These are phyloP conservation scores for Colletotrichum sp. DNA, from an alignment of 2,329 filamentous ascomycete species.

Conservation along the genomic window DNA sequence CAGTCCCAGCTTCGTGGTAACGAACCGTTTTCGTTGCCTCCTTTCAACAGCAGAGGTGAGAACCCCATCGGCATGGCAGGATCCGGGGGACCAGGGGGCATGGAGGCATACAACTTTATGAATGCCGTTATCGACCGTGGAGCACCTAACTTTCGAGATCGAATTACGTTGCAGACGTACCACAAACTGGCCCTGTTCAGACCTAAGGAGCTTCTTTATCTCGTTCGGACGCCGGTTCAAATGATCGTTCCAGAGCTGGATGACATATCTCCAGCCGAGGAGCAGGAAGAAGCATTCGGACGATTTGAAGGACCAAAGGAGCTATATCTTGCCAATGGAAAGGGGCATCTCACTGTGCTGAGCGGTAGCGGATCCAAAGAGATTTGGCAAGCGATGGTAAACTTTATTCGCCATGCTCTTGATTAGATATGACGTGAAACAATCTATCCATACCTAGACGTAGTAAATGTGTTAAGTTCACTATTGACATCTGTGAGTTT, in stretches of 20 bases:
- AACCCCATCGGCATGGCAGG: conserved; percentile 37
- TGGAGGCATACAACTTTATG: not conserved
- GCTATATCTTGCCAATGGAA: conserved; percentile 15
- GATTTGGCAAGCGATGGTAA: not conserved
- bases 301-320: conserved; percentile 1
- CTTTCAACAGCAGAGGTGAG: conserved; percentile 38
- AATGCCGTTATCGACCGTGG: not conserved
- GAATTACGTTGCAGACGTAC: conserved; percentile 31
- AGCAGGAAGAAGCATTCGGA: not conserved
- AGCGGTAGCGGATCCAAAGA: not conserved
- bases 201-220: conserved; percentile 22
- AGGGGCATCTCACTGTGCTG: conserved; percentile 23
- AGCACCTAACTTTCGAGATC: conserved; percentile 25
- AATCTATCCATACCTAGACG: not conserved
- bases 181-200: conserved; percentile 26
- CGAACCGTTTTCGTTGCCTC: conserved; percentile 33
- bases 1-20: conserved; percentile 43
- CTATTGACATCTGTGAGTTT: not conserved
- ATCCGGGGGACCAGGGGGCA: conserved; percentile 1
- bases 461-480: not conserved
- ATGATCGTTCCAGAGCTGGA: conserved; percentile 31
- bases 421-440: not conserved
- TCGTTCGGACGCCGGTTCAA: conserved; percentile 25
- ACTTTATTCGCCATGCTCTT: not conserved
- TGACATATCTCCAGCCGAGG: not conserved